phyloP scores from a whole-genome alignment of 192 early-diverging fungal species.

The Backusella sp. region DNA sequence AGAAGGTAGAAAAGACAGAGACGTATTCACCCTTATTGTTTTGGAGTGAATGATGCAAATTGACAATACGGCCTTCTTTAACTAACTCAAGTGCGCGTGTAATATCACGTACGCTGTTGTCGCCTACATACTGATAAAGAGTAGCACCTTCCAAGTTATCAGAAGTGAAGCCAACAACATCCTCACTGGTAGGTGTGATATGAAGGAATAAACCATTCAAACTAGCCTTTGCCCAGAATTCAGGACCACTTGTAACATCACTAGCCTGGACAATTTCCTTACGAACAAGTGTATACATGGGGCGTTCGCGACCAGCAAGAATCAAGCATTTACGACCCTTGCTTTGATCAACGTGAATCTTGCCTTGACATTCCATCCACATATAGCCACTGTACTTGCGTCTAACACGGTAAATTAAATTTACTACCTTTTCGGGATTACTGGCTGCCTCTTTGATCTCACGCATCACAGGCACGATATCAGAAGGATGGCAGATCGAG shows the following conservation, averaged over 20 bases:
- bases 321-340: constrained; percentile 68
- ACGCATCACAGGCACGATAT: constrained; percentile 62
- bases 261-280: constrained; percentile 10
- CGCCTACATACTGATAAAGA: constrained; percentile 34
- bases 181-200: constrained; percentile 26
- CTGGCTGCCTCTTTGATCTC: constrained; percentile 50
- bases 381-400: constrained; percentile 56
- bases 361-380: constrained; percentile 65
- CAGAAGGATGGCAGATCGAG: constrained; percentile 64
- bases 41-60: constrained; percentile 33
- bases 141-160: constrained; percentile 36
- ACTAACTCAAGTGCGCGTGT: constrained; percentile 30
- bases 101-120: constrained; percentile 33
- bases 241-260: constrained; percentile 21
- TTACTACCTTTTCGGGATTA: constrained; percentile 41
- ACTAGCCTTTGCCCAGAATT: constrained; percentile 62
- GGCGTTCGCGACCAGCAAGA: constrained; percentile 53
- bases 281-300: constrained; percentile 37
- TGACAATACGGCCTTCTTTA: constrained; percentile 22
- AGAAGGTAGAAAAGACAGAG: constrained; percentile 35
- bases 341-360: constrained; percentile 59
- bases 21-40: constrained; percentile 39
- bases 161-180: constrained; percentile 19
- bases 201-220: constrained; percentile 53
- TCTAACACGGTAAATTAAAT: constrained; percentile 58